Percentiles rank a stretch among this genome's conserved stretches.
phyloP scores from a whole-genome alignment of 2,329 filamentous ascomycete genomes.

The Ophiobolus disseminans region DNA sequence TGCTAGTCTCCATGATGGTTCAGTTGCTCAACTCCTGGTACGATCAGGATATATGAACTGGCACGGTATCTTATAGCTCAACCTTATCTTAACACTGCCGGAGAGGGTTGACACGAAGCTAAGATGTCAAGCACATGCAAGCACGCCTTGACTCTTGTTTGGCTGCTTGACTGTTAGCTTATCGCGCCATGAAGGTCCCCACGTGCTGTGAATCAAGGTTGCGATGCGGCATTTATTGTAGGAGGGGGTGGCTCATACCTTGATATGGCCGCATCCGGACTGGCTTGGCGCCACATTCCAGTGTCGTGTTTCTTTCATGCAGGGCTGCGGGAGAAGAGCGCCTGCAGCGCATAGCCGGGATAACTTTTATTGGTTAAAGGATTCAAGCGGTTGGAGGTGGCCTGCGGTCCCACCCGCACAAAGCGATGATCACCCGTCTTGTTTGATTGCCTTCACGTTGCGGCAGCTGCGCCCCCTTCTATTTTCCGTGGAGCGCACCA shows the following conservation, averaged over 20 bases:
- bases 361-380: not conserved
- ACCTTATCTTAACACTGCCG: constrained; percentile 5
- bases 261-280: not conserved
- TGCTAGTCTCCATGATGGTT: constrained; percentile 30
- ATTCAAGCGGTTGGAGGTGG: too few species aligned
- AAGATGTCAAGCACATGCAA: constrained; percentile 6
- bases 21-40: not conserved
- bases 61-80: constrained; percentile 1
- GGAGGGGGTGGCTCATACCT: constrained; percentile 10
- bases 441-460: too few species aligned
- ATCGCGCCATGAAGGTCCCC: not conserved
- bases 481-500: too few species aligned
- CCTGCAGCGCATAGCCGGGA: not conserved
- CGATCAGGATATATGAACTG: not conserved
- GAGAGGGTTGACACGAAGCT: constrained; percentile 1
- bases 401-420: too few species aligned
- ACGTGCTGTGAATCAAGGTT: not conserved
- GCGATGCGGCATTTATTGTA: constrained; percentile 8
- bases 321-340: not conserved
- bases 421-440: too few species aligned
- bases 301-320: constrained; percentile 1
- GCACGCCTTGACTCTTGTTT: constrained; percentile 1
- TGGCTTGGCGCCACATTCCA: constrained; percentile 10
- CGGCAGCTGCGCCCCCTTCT: too few species aligned
- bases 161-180: constrained; percentile 1